A percentile compares a stretch with the other conserved stretches of the same genome.
Conservation (phyloP, 371 early-diverging fungal species). For the Apophysomyces trapeziformis region DNA sequence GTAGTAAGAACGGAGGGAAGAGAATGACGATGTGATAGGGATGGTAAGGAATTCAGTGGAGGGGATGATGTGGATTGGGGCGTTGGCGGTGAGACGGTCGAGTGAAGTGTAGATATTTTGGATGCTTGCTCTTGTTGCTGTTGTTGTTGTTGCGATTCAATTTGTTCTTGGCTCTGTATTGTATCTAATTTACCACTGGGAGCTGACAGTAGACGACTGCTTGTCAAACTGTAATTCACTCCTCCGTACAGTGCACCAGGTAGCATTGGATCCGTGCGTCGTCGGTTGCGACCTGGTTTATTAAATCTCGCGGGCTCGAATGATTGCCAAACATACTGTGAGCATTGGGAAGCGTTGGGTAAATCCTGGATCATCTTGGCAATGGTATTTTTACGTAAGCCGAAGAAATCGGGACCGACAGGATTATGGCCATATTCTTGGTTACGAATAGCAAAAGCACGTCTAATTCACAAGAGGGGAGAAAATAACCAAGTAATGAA, state of each 20-base stretch:
- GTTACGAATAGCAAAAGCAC: constrained; percentile 71
- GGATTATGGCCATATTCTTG: constrained; percentile 83
- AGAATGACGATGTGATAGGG: constrained; percentile 4
- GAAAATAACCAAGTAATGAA: neutral
- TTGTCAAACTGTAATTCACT: constrained; percentile 48
- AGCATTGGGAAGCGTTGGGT: constrained; percentile 77
- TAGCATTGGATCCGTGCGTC: constrained; percentile 42
- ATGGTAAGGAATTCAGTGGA: neutral
- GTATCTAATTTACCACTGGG: neutral
- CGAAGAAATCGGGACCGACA: constrained; percentile 93
- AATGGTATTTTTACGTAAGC: constrained; percentile 87
- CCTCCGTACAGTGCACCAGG: constrained; percentile 40
- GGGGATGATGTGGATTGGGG: constrained; percentile 15
- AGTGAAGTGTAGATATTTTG: constrained; percentile 2
- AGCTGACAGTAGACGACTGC: constrained; percentile 25
- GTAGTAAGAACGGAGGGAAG: neutral
- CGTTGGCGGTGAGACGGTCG: constrained; percentile 18
- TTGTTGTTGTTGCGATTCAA: constrained; percentile 2
- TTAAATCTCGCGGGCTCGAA: constrained; percentile 54
- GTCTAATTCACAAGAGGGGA: constrained; percentile 21
- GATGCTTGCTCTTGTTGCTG: too few species aligned
- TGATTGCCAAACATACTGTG: constrained; percentile 75
- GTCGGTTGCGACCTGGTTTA: constrained; percentile 48
- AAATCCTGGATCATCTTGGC: constrained; percentile 91
- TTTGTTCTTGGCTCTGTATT: neutral